Evolutionary conservation across 2,329 filamentous ascomycete genomes (phyloP), one percentile per base, ranked within the genome.

Genomic region (Fusarium beomiforme): DNA sequence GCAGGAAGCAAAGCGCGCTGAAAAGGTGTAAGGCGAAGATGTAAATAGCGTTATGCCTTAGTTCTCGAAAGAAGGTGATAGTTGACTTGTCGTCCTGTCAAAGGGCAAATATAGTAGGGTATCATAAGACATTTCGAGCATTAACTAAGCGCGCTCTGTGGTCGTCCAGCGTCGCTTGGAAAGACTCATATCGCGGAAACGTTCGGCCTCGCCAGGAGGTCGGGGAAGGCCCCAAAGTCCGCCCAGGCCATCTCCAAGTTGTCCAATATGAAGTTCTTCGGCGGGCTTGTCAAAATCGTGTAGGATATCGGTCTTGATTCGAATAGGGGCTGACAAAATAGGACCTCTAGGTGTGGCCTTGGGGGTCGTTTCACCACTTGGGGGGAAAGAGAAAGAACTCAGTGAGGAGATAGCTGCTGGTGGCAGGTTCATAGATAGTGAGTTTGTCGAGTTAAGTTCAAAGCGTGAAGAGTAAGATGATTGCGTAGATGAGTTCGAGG

Each of bases 121-220:
- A 68, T 60, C 49, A 59, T 46, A 43, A 42, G 24, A 58, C 26
- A 42, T 54, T 36, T 23, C 10, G 31, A 58, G 53, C 34, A 39
- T 59, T 33, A 9, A 26, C 65, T 64, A 77, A 50, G 73, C 75
- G 59, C 79, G 82, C 72, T 89, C 87, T 47, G 83, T 88, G 8
- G 88, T 83, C 24, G 87, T 88, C 87, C 87, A 89, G 26, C 87
- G 81, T 55, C 87, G 78, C 78, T 89, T 89, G 3, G 82, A 79
- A 23, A 82, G 79, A 36, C 81, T 83, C 60, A 82, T 62, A 61
- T 88, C 87, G 10, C 84, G 80, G 33, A 82, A 78, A 33, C 79
- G 80, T 57, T 88, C 86, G 1, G 82, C 83, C 43, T 85, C 81
- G 11, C 80, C 83, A 17, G 83, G 80, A 23, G 85, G 82, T 54